Conservation (phyloP, 2,329 filamentous ascomycete species). For the Claviceps spartinae region DNA sequence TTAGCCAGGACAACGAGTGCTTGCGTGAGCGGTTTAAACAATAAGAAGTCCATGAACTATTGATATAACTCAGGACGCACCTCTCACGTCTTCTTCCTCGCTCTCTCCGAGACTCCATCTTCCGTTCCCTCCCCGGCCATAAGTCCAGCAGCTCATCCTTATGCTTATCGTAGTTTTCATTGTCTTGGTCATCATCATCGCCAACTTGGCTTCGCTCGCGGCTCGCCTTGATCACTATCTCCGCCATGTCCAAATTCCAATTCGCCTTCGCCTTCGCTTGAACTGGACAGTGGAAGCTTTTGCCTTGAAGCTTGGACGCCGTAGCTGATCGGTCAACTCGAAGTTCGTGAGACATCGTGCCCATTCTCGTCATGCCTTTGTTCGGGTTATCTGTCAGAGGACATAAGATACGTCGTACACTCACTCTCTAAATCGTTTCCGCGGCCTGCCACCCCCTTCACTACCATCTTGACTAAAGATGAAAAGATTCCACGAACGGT, state of each 20-base stretch:
- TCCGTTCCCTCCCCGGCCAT: not conserved
- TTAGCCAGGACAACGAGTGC: no score
- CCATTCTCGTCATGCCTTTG: conserved; percentile 2
- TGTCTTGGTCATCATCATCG: conserved; percentile 6
- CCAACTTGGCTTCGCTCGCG: conserved; percentile 12
- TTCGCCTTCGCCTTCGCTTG: conserved; percentile 8
- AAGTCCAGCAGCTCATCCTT: conserved; percentile 16
- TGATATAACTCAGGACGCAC: no score
- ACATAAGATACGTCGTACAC: no score
- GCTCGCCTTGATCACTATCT: conserved; percentile 6
- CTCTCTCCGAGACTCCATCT: no score
- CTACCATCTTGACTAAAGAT: no score
- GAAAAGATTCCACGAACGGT: no score
- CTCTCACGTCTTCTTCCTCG: no score
- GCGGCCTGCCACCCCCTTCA: no score
- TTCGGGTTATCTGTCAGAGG: no score
- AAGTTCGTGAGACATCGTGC: conserved; percentile 4
- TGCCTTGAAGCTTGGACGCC: conserved; percentile 4
- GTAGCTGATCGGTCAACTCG: conserved; percentile 13
- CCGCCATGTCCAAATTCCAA: conserved; percentile 9
- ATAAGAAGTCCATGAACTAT: no score
- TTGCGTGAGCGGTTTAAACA: no score
- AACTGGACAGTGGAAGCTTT: conserved; percentile 9
- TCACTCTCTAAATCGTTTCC: no score
- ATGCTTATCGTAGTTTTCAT: conserved; percentile 1